Base-by-base conservation (phyloP, 139 green algal genomes). In the Nannochloris sp. region DNA sequence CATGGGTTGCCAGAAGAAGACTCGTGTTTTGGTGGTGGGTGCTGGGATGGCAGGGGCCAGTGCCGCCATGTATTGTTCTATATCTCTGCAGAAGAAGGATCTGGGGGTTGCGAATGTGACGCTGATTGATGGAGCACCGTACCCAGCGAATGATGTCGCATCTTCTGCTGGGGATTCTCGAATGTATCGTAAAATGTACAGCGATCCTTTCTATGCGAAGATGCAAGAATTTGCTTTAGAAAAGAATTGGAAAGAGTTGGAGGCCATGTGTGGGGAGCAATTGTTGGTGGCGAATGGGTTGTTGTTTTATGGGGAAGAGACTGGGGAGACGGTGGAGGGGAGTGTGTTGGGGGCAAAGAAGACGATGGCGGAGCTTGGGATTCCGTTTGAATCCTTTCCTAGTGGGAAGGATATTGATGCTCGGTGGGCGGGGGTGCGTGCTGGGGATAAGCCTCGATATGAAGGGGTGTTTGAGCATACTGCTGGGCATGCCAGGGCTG, bases 381-480 rank as follows among this genome's bases (percentile, higher is more conserved):
- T 53, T 53, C 46, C 46, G 6, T 53, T 53, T 53, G 46, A 53
- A 23, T 20, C 16, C 5, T 53, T 53, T 40, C 6, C 33, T 23
- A 53, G 46, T 53, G 46, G 46, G 9, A 23, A 20, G 17, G 46
- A 53, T 9, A 53, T 53, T 53, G 46, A 53, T 53, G 46, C 46
- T 9, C 16, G n/a, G 12, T 53, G 46, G 46, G n/a, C 16, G n/a
- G 46, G 46, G 6, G 46, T 53, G 46, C 46, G 46, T 28, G 46
- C 46, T 53, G 46, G 46, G 46, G 46, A 53, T 53, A 53, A 53
- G 46, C 46, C 46, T 23, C 17, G 16, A 23, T 53, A 53, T 53
- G 46, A 53, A 53, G 46, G 46, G 46, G 46, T 53, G 46, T 53
- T 53, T 53, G 46, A 53, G n/a, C 46, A 53, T 53, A 53, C 46